These are phyloP conservation scores for Ceratocystiopsis sp. DNA, from an alignment of 2,329 filamentous ascomycete genomes.

Conservation along the genomic window DNA sequence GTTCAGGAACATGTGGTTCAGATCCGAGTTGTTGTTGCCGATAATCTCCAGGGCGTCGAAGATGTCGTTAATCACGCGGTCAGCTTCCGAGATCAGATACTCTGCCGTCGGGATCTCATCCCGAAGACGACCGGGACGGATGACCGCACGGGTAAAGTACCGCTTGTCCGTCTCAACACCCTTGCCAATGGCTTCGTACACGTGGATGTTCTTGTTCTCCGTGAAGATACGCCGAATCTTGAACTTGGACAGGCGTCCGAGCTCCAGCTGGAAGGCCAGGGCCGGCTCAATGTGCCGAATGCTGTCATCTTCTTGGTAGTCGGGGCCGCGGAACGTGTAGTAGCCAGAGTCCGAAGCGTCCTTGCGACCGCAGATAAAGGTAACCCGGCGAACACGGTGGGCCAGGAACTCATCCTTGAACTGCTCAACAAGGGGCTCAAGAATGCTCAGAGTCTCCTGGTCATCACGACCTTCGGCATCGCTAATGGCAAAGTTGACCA, in stretches of 20 bases:
- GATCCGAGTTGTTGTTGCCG: constrained; percentile 96
- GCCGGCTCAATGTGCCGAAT: constrained; percentile 96
- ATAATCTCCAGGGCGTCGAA: constrained; percentile 96
- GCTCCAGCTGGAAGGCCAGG: constrained; percentile 94
- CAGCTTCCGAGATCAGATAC: constrained; percentile 93
- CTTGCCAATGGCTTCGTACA: constrained; percentile 94
- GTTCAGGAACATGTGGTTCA: constrained; percentile 99
- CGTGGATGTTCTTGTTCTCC: constrained; percentile 97
- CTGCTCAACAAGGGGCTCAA: constrained; percentile 58
- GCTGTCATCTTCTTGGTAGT: constrained; percentile 78
- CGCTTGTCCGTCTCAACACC: constrained; percentile 91
- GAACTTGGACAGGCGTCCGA: constrained; percentile 88
- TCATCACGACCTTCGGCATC: constrained; percentile 77
- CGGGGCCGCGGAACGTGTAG: constrained; percentile 92
- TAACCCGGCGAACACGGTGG: constrained; percentile 73
- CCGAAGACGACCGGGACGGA: constrained; percentile 80
- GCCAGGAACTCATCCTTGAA: constrained; percentile 71
- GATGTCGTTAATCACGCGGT: constrained; percentile 93
- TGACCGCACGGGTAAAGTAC: constrained; percentile 94
- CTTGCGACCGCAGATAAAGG: constrained; percentile 89
- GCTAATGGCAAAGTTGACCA: constrained; percentile 80
- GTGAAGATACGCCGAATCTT: constrained; percentile 97
- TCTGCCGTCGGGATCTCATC: constrained; percentile 98
- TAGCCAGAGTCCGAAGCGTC: constrained; percentile 93
- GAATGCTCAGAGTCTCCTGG: constrained; percentile 59